Evolutionary conservation across 108 stramenopile genomes (phyloP).

Genomic region (Nitzschia palea): DNA sequence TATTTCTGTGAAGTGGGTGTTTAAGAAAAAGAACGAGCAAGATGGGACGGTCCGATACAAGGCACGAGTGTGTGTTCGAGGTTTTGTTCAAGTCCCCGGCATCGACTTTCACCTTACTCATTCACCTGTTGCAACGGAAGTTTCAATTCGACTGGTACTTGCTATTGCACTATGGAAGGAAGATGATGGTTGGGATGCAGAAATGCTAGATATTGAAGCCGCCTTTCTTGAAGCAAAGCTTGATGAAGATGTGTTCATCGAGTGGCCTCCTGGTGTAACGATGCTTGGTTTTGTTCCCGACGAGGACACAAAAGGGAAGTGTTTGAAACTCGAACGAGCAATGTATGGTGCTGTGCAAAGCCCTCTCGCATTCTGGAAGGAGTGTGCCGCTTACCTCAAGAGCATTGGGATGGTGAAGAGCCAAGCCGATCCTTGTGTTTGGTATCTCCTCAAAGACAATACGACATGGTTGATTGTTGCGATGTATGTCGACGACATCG

Average conservation of each 20-base stretch:
- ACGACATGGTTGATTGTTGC: too few relatives aligned
- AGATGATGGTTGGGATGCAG: background rate
- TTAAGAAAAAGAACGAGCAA: background rate
- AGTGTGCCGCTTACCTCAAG: too few relatives aligned
- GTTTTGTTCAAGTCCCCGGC: constrained; percentile 14
- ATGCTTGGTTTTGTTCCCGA: background rate
- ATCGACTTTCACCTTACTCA: constrained; percentile 4
- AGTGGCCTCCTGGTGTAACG: too few relatives aligned
- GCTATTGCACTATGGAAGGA: background rate
- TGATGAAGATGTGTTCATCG: too few relatives aligned
- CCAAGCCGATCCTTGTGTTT: too few relatives aligned
- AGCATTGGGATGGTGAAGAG: too few relatives aligned
- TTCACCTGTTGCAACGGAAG: background rate
- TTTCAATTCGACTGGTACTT: background rate
- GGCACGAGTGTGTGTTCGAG: background rate
- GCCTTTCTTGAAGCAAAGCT: background rate
- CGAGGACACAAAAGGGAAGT: too few relatives aligned
- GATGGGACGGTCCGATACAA: background rate
- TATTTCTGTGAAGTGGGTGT: background rate
- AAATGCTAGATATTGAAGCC: too few relatives aligned
- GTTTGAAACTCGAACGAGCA: background rate
- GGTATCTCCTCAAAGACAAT: too few relatives aligned
- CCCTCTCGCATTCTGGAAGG: too few relatives aligned
- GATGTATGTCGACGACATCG: too few relatives aligned
- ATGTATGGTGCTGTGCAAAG: background rate